Percentiles rank a stretch among this genome's conserved stretches.
phyloP scores from a whole-genome alignment of 805 yeast species.

The Starmerella vaccinii region DNA sequence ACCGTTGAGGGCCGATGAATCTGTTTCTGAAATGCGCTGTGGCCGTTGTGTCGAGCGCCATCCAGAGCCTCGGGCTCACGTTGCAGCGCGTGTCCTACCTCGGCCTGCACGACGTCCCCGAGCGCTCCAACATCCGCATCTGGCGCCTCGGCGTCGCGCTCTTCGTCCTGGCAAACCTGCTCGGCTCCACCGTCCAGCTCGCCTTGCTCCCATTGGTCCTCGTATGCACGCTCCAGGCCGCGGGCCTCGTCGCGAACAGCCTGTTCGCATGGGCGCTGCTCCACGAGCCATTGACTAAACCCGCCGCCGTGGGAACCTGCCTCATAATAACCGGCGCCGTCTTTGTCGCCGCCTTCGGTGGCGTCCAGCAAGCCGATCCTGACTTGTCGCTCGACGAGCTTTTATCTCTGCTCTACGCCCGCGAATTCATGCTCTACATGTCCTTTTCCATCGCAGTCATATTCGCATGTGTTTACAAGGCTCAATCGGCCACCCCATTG shows the following conservation, averaged over 20 bases:
- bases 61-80: conserved; percentile 73
- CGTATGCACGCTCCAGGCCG: conserved; percentile 72
- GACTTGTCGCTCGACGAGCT: conserved; percentile 43
- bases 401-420: conserved; percentile 34
- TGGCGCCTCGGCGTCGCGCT: conserved; percentile 69
- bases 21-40: conserved; percentile 32
- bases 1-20: conserved; percentile 5
- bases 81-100: conserved; percentile 67
- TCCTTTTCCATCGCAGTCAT: conserved; percentile 29
- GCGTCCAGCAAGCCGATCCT: conserved; percentile 39
- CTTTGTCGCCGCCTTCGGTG: conserved; percentile 64
- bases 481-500: background rate
- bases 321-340: conserved; percentile 66
- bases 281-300: conserved; percentile 53
- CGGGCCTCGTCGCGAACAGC: conserved; percentile 80
- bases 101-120: background rate
- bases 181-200: conserved; percentile 76
- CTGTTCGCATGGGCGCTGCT: conserved; percentile 58
- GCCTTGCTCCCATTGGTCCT: conserved; percentile 73
- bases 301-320: conserved; percentile 53
- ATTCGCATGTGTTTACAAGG: conserved; percentile 13
- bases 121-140: conserved; percentile 25
- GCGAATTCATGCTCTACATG: conserved; percentile 52
- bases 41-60: conserved; percentile 64
- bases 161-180: conserved; percentile 60